phyloP scores from a whole-genome alignment of 2,329 filamentous ascomycete species.

The Colletotrichum lupini region DNA sequence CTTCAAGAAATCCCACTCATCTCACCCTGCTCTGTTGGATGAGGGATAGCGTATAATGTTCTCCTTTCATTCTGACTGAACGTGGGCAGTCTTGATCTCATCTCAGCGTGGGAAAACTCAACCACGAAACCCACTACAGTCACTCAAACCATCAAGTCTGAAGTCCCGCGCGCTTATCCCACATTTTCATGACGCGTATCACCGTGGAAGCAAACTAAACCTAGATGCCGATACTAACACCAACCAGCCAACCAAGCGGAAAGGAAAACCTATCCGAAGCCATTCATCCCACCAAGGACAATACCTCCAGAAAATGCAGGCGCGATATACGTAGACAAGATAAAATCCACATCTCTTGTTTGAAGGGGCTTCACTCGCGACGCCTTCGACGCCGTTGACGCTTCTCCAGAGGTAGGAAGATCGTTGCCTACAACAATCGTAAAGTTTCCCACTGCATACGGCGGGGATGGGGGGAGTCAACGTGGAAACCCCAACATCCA shows the following conservation, averaged over 20 bases:
- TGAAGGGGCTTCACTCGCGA: not conserved
- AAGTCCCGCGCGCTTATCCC: not conserved
- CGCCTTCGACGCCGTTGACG: not conserved
- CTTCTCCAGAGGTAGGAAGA: not conserved
- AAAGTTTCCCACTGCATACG: not conserved
- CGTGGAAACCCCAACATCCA: not conserved
- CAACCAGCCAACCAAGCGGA: not conserved
- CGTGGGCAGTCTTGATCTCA: not conserved
- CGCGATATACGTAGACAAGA: not conserved
- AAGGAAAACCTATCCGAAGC: not conserved
- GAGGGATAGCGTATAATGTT: no score
- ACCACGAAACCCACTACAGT: not conserved
- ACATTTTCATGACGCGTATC: not conserved
- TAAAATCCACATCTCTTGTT: not conserved
- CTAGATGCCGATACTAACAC: not conserved
- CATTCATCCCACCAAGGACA: not conserved
- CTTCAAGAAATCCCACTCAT: not conserved
- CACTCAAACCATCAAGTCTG: not conserved
- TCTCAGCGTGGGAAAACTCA: not conserved
- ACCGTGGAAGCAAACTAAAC: not conserved
- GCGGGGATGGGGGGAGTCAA: not conserved
- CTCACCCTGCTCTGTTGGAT: no score
- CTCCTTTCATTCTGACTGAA: not conserved
- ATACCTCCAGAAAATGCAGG: not conserved
- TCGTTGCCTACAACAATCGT: not conserved